A percentile compares a stretch with the other conserved stretches of the same genome.
These are phyloP conservation scores for Sporothrix euskadiensis DNA, from an alignment of 2,329 filamentous ascomycete species.

Conservation along the genomic window DNA sequence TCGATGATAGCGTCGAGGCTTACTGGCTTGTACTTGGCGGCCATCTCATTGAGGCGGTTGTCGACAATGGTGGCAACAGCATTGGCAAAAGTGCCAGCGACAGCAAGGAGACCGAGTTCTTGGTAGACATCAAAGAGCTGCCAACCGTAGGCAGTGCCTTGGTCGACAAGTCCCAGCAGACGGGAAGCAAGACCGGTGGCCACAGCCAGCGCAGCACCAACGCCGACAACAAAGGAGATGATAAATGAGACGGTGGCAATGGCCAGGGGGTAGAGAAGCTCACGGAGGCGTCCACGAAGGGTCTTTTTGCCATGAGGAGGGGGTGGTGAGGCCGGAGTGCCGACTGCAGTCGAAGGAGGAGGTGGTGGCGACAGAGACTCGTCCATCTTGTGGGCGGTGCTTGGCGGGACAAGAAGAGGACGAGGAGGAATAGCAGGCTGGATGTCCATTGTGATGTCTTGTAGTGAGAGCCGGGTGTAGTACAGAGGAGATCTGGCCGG, in stretches of 20 bases:
- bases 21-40: constrained; percentile 9
- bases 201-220: neutral
- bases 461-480: neutral
- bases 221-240: constrained; percentile 10
- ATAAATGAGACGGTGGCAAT: constrained; percentile 17
- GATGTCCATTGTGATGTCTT: neutral
- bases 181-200: neutral
- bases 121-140: neutral
- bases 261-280: neutral
- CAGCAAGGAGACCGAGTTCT: neutral
- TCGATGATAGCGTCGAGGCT: neutral
- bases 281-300: neutral
- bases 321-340: neutral
- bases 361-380: neutral
- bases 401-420: constrained; percentile 4
- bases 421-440: neutral
- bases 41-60: neutral
- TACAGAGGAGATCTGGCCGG: neutral
- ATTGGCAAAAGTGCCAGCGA: constrained; percentile 2
- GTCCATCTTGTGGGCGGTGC: neutral
- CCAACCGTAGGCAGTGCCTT: constrained; percentile 9
- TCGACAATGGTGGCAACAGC: neutral
- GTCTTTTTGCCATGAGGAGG: neutral
- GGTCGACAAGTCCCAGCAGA: neutral
- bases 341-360: neutral